Conservation (phyloP, 306 rosid species). For the Cicer arietinum region DNA sequence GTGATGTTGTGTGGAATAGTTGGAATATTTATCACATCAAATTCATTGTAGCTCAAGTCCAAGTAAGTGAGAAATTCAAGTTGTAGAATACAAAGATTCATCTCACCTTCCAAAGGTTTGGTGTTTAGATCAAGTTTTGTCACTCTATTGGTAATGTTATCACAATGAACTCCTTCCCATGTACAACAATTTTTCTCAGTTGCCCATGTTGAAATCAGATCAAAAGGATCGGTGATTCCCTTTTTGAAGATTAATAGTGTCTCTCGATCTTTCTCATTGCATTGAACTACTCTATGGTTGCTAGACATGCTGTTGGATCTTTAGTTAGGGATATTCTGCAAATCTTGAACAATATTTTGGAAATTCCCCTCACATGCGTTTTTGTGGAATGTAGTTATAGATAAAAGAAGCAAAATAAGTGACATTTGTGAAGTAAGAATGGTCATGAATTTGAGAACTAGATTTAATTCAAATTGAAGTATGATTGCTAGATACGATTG, state of each 20-base stretch:
- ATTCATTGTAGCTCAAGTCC: not conserved
- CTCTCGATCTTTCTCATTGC: not conserved
- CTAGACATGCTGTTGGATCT: too few species aligned
- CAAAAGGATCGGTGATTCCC: not conserved
- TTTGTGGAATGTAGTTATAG: too few species aligned
- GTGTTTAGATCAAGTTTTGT: not conserved
- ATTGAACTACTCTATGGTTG: not conserved
- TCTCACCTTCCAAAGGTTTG: not conserved
- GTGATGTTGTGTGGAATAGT: not conserved
- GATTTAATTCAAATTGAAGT: too few species aligned
- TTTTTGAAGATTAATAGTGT: not conserved
- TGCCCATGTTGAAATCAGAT: not conserved
- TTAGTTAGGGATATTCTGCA: too few species aligned
- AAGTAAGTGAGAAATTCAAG: constrained; percentile 24
- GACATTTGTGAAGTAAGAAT: too few species aligned
- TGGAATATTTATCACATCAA: not conserved
- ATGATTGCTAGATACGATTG: too few species aligned
- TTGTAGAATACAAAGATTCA: not conserved
- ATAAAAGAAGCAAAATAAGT: too few species aligned
- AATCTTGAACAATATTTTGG: too few species aligned
- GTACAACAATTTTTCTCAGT: constrained; percentile 26
- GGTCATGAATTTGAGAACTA: too few species aligned
- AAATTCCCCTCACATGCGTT: too few species aligned
- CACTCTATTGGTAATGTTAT: not conserved
- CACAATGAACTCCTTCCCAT: constrained; percentile 26